Base-by-base conservation (phyloP, 1,139 yeast species). In the Sugiyamaella pinicola region DNA sequence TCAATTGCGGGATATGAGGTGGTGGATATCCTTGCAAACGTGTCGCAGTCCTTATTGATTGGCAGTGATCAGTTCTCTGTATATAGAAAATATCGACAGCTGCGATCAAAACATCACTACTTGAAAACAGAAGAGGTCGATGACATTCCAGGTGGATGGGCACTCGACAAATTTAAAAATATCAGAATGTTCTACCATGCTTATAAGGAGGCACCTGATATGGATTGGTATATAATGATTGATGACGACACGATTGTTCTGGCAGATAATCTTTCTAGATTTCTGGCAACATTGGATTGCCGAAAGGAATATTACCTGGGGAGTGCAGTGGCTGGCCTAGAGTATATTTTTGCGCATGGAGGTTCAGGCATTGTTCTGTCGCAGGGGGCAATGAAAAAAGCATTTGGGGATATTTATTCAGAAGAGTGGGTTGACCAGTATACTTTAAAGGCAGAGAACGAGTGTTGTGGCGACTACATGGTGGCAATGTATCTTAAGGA, bases 321-420 rank as follows among this genome's bases (percentile, higher is more conserved):
- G 8, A 61, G 67, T 9, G 59, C 62, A 4, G 67, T 64, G 10
- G 61, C 56, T 3, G 60, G 60, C 4, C 49, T 56, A 19, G 56
- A 55, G 12, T 52, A 55, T 52, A 52, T 60, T n/a, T 71, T 70
- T 55, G 74, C 73, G 1, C 70, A 69, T 47, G 72, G 72, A 5
- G 73, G 73, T 6, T 63, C 72, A 1, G 73, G 69, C 1, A 66
- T 68, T 1, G 67, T 70, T 4, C 55, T 70, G 9, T 67, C 72
- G 7, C 59, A 62, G 1, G 69, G 61, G 4, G 67, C 70, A 2
- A 62, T 70, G 68, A 55, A 61, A 29, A 56, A 55, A 40, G 64
- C 65, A 4, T 63, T 64, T 53, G 60, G 56, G 12, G 39, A 51
- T 21, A 53, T 50, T 1, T 44, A 52, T 13, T 47, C 52, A 13